phyloP scores from a whole-genome alignment of 305 asterid genomes.

The Solanum hybrid region DNA sequence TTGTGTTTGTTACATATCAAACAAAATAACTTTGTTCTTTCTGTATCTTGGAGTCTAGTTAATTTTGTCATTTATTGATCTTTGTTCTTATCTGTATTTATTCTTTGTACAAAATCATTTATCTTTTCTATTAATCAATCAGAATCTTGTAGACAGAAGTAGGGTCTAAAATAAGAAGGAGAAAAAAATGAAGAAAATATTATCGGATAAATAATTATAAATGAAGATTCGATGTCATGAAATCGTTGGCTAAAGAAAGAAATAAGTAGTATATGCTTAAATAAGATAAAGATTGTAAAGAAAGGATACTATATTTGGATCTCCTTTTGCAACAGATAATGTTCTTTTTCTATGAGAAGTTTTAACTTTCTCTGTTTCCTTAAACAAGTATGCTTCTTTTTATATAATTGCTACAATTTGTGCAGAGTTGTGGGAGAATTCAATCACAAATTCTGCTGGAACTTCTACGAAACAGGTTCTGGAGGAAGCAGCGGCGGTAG shows the following conservation, averaged over 20 bases:
- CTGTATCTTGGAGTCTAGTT: conserved; percentile 26
- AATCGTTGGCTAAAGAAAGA: conserved; percentile 32
- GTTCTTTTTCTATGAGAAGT: conserved; percentile 13
- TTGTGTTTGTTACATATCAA: not conserved
- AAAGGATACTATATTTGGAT: conserved; percentile 23
- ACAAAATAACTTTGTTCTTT: conserved; percentile 23
- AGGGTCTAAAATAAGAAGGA: not conserved
- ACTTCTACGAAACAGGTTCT: conserved; percentile 14
- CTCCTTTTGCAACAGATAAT: conserved; percentile 18
- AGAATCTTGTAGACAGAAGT: not conserved
- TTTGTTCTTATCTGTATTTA: conserved; percentile 29
- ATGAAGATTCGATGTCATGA: conserved; percentile 19
- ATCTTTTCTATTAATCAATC: not conserved
- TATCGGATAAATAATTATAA: conserved; percentile 15
- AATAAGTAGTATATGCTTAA: conserved; percentile 8
- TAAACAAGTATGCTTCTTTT: not conserved
- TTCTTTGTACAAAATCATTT: conserved; percentile 4
- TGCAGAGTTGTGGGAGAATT: conserved; percentile 36
- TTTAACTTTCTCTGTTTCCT: conserved; percentile 16
- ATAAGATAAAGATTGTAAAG: not conserved
- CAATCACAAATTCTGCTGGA: conserved; percentile 21
- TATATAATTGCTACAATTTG: conserved; percentile 3
- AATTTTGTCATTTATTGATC: conserved; percentile 42
- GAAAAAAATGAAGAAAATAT: not conserved
- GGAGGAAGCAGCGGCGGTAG: conserved; percentile 32